Conservation (phyloP, 208 protist genomes). For the Herpetomonas muscarum region DNA sequence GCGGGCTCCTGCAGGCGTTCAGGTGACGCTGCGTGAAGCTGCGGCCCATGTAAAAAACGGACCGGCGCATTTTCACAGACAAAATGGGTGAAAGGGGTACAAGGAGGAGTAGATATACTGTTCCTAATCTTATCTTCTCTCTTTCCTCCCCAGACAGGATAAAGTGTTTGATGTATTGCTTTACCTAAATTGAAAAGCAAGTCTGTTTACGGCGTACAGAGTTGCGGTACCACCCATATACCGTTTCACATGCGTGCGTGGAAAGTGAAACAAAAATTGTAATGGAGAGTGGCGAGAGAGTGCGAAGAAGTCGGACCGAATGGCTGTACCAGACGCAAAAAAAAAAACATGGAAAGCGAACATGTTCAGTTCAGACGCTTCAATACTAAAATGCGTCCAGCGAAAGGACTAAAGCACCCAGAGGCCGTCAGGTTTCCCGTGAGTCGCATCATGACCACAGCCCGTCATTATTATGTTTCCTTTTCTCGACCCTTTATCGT, state of each 20-base stretch:
- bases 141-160: not conserved
- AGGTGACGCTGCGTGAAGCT: slow-evolving; percentile 76
- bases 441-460: too few species aligned
- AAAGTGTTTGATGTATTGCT: too few species aligned
- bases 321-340: too few species aligned
- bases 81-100: not conserved
- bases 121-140: not conserved
- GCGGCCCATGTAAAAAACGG: slow-evolving; percentile 83
- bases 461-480: too few species aligned
- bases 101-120: not conserved
- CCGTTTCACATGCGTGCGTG: not conserved
- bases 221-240: too few species aligned
- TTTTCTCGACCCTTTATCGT: too few species aligned
- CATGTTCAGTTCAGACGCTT: too few species aligned
- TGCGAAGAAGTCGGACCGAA: not conserved
- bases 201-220: too few species aligned
- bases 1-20: slow-evolving; percentile 70
- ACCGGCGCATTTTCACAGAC: slow-evolving; percentile 50
- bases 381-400: not conserved
- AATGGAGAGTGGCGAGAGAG: not conserved
- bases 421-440: too few species aligned
- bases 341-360: too few species aligned
- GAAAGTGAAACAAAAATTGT: not conserved
- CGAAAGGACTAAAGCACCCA: not conserved
- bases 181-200: too few species aligned